Evolutionary conservation across 257 asterid species (phyloP).

Genomic region (Solanum lignicaule): DNA sequence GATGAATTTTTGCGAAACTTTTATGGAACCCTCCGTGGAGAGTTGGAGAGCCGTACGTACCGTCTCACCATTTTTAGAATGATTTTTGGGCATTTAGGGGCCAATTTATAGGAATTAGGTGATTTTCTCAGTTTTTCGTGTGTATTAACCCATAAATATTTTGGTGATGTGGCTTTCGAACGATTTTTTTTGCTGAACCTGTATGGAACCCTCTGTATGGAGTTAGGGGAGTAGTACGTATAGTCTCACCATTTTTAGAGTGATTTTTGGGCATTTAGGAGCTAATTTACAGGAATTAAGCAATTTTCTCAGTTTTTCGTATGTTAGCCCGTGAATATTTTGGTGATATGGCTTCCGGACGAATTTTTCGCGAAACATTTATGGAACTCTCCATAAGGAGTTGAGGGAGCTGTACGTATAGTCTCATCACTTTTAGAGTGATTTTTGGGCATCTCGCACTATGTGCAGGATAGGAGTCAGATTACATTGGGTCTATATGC

Average conservation of each 20-base stretch:
- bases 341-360: rapidly evolving
- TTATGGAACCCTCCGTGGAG: background rate
- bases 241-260: no score
- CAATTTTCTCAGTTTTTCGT: no score
- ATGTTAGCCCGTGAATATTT: no score
- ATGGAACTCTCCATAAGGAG: rapidly evolving
- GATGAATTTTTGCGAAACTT: rapidly evolving
- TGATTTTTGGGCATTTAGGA: no score
- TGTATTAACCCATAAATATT: no score
- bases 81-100: rapidly evolving
- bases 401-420: rapidly evolving
- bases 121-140: background rate
- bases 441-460: rapidly evolving
- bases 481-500: background rate
- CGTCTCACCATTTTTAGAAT: background rate
- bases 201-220: background rate
- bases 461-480: background rate
- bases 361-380: no score
- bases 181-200: background rate
- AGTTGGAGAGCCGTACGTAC: background rate
- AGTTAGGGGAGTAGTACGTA: background rate
- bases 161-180: background rate
- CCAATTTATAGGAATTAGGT: rapidly evolving
- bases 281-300: rapidly evolving
- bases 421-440: background rate